Percentiles rank a stretch among this genome's conserved stretches.
phyloP scores from a whole-genome alignment of 768 basidiomycete genomes.

The Fibroporia radiculosa region DNA sequence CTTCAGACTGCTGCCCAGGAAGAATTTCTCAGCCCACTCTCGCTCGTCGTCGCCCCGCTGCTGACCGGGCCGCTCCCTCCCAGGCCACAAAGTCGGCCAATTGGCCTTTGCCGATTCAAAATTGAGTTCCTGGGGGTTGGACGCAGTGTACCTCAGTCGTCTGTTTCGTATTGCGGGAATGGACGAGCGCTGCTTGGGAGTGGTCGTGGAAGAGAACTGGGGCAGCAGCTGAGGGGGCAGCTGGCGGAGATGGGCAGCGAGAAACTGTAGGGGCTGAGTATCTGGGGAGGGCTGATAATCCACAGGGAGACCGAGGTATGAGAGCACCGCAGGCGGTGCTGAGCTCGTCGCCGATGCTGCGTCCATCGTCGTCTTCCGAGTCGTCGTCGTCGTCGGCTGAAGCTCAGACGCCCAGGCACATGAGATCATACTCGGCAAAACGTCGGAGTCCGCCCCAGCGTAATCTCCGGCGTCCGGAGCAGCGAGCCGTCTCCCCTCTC shows the following conservation, averaged over 20 bases:
- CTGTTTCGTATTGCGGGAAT: constrained; percentile 67
- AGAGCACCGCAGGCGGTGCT: constrained; percentile 15
- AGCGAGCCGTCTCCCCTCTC: no score
- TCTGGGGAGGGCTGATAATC: constrained; percentile 57
- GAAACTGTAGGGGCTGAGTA: constrained; percentile 52
- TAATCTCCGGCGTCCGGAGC: no score
- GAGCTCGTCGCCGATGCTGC: background rate
- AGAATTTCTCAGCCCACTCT: constrained; percentile 56
- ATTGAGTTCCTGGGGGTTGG: constrained; percentile 45
- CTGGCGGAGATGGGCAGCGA: constrained; percentile 46
- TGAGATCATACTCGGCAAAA: background rate
- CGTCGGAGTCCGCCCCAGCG: background rate
- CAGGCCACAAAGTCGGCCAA: constrained; percentile 69
- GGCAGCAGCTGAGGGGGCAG: constrained; percentile 60
- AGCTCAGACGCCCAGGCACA: no score
- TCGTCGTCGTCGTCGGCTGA: no score
- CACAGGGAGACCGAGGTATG: constrained; percentile 49
- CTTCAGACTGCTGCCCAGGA: constrained; percentile 43
- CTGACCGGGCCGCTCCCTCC: constrained; percentile 38
- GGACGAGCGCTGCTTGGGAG: constrained; percentile 57
- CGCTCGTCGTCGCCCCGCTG: constrained; percentile 60
- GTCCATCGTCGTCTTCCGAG: background rate
- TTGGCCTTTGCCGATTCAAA: constrained; percentile 43
- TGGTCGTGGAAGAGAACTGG: constrained; percentile 34
- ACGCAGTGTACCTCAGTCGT: constrained; percentile 52